These are phyloP conservation scores for Leccinum griseonigrum DNA, from an alignment of 1,284 basidiomycete genomes.

Conservation along the genomic window DNA sequence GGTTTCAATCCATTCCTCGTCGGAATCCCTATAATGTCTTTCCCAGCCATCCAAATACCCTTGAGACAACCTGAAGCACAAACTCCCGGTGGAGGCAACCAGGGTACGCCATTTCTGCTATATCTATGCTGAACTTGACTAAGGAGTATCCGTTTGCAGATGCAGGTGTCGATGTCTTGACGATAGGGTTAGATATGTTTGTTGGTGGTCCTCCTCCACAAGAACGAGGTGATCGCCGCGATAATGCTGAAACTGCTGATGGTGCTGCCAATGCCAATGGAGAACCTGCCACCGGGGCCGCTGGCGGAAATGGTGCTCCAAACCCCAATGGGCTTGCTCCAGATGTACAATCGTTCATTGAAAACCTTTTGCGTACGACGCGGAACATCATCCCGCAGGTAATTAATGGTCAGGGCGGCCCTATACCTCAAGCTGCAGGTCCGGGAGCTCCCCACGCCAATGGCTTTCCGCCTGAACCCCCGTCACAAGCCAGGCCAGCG, in stretches of 20 bases:
- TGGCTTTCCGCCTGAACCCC: conserved; percentile 8
- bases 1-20: conserved; percentile 20
- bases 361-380: conserved; percentile 25
- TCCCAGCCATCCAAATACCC: conserved; percentile 29
- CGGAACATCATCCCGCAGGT: conserved; percentile 25
- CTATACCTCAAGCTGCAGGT: neutral
- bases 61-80: conserved; percentile 16
- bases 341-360: conserved; percentile 27
- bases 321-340: conserved; percentile 20
- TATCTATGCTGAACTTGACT: conserved; percentile 20
- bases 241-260: conserved; percentile 7
- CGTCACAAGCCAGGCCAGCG: conserved; percentile 5
- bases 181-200: conserved; percentile 34
- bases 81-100: conserved; percentile 17
- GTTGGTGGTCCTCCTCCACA: conserved; percentile 19
- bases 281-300: conserved; percentile 6
- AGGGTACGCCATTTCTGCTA: conserved; percentile 14
- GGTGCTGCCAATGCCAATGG: conserved; percentile 5
- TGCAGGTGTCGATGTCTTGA: conserved; percentile 26
- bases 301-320: conserved; percentile 16
- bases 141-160: conserved; percentile 9
- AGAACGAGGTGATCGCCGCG: conserved; percentile 8
- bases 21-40: conserved; percentile 28
- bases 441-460: conserved; percentile 1
- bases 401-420: conserved; percentile 16